Percentiles rank a stretch among this genome's conserved stretches.
Conservation (phyloP, 2,329 filamentous ascomycete genomes). For the Trichophyton benhamiae region DNA sequence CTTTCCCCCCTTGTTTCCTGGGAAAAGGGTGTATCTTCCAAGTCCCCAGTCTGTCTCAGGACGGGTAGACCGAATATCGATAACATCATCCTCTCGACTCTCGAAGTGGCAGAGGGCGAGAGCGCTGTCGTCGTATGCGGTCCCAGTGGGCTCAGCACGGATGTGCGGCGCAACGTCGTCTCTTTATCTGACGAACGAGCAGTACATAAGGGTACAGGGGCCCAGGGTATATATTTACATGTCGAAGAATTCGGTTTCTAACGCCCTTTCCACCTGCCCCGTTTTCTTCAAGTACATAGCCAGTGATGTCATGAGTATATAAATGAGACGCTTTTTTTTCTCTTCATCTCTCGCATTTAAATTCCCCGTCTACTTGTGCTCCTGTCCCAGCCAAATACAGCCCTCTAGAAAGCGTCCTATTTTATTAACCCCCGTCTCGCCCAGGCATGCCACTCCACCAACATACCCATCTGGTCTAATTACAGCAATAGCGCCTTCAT, state of each 20-base stretch:
- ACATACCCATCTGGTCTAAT: constrained; percentile 32
- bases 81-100: constrained; percentile 41
- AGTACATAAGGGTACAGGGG: constrained; percentile 55
- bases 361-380: background rate
- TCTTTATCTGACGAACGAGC: constrained; percentile 51
- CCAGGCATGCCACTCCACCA: constrained; percentile 19
- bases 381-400: constrained; percentile 4
- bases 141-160: constrained; percentile 42
- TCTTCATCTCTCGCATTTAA: too few species aligned
- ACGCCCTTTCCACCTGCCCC: background rate
- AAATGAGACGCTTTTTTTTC: background rate
- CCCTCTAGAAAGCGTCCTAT: constrained; percentile 19
- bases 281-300: background rate
- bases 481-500: constrained; percentile 24
- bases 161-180: constrained; percentile 44
- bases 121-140: constrained; percentile 53
- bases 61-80: constrained; percentile 41
- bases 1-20: background rate
- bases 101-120: constrained; percentile 50
- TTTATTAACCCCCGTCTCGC: constrained; percentile 15
- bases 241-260: constrained; percentile 46
- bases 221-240: constrained; percentile 51
- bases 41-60: background rate
- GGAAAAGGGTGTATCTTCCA: background rate
- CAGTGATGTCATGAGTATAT: background rate